Conservation (phyloP, 768 basidiomycete species). For the Collybia nuda region DNA sequence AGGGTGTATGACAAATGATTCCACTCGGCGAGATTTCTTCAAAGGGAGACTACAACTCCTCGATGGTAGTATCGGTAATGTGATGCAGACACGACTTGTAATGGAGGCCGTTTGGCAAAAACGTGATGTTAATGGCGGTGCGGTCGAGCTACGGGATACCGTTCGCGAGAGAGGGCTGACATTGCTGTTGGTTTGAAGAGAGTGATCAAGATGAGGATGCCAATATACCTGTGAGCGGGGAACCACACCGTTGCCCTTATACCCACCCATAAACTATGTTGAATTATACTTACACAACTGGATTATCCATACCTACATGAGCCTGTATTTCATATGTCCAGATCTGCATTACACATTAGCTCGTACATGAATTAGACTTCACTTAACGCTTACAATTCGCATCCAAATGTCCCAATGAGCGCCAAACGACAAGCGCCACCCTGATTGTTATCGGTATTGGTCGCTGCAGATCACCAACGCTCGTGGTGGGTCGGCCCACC, state of each 20-base stretch:
- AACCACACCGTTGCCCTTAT: conserved; percentile 5
- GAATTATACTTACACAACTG: conserved; percentile 11
- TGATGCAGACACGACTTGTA: conserved; percentile 53
- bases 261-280: conserved; percentile 15
- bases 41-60: conserved; percentile 53
- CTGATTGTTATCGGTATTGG: too few relatives aligned
- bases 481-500: too few relatives aligned
- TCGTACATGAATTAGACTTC: too few relatives aligned
- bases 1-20: conserved; percentile 72
- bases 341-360: too few relatives aligned
- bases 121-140: conserved; percentile 51
- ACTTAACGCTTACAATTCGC: too few relatives aligned
- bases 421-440: too few relatives aligned
- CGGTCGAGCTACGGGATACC: conserved; percentile 63
- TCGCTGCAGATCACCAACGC: too few relatives aligned
- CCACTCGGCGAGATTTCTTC: conserved; percentile 53
- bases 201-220: conserved; percentile 4
- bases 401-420: too few relatives aligned
- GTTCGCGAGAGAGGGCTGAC: conserved; percentile 49
- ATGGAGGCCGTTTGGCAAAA: conserved; percentile 75
- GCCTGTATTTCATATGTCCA: conserved; percentile 3
- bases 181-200: conserved; percentile 48
- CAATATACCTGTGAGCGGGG: conserved; percentile 15
- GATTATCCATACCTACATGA: conserved; percentile 4
- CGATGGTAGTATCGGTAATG: conserved; percentile 60